Base-by-base conservation (phyloP, 306 rosid species). In the Sophora flavescens region DNA sequence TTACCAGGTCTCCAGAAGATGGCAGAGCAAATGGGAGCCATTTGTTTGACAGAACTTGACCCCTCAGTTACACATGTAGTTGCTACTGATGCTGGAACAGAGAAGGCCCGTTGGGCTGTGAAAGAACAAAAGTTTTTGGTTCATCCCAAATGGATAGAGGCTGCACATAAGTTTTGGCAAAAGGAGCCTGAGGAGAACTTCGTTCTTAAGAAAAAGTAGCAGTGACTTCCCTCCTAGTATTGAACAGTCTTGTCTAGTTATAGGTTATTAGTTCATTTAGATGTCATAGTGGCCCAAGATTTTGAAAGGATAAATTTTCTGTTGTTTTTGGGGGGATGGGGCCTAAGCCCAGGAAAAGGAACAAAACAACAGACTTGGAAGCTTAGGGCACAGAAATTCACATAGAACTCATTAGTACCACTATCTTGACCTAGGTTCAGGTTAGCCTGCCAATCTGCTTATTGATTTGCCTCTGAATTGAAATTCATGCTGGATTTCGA, bases 21-120 rank as follows among this genome's bases (percentile, higher is more conserved):
- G 90, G 96, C 95, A 2, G 96, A 90, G 85, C 87, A 82, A 59
- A 58, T 95, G 86, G 99, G 99, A 74, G 99, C 97, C n/a, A 82
- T 70, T 12, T 95, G 99, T 68, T 56, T 82, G 65, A 79, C 81
- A 2, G 96, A 92, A 63, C 50, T 80, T 22, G 93, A 91, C 52
- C 45, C 84, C 4, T 84, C 86, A 0, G 97, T 95, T 77, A 92
- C 97, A 9, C 99, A 95, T 5, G 89, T 92, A 13, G 89, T 95
- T 67, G 84, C 93, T 4, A 80, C 85, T 1, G 97, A 95, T 69
- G 83, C 59, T 45, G 97, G 97, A 63, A 95, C 97, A 2, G 97
- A 91, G 81, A 95, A 95, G 82, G 80, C 92, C 0, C 81, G 84
- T 0, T 92, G 97, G 98, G 97, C 97, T n/a, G 81, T 86, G 75